Evolutionary conservation across 768 basidiomycete genomes (phyloP).

Genomic region (Kwoniella sp.): DNA sequence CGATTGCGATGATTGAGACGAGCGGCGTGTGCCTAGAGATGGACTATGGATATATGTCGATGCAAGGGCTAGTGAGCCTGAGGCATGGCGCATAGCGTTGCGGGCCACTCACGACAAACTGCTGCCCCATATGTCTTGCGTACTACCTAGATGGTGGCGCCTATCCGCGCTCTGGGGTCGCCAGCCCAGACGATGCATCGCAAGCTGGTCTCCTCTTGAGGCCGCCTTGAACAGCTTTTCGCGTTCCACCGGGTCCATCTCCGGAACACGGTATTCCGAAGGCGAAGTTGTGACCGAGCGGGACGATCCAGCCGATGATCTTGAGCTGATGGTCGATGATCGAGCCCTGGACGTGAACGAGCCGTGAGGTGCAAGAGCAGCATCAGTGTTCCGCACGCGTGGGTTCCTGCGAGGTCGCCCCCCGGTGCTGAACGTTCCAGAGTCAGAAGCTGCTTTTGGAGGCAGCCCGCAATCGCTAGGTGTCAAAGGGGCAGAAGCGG

Average conservation of each 20-base stretch:
- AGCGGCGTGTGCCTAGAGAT: neutral
- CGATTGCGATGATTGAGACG: constrained; percentile 2
- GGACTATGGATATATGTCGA: no score
- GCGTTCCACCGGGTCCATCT: constrained; percentile 8
- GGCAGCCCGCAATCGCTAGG: constrained; percentile 1
- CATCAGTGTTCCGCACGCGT: constrained; percentile 15
- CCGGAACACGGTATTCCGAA: neutral
- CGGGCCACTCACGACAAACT: constrained; percentile 7
- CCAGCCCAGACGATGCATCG: constrained; percentile 22
- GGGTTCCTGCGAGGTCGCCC: constrained; percentile 3
- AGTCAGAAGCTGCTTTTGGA: constrained; percentile 4
- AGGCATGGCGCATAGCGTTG: neutral
- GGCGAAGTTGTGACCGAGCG: neutral
- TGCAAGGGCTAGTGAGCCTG: no score
- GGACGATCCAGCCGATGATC: neutral
- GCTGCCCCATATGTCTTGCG: constrained; percentile 25
- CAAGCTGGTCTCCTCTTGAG: constrained; percentile 27
- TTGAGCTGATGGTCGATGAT: constrained; percentile 2
- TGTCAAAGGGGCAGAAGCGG: neutral
- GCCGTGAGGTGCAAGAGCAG: constrained; percentile 31
- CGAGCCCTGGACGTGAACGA: constrained; percentile 24
- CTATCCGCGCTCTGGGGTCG: neutral
- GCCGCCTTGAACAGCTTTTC: constrained; percentile 15
- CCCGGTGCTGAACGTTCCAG: neutral
- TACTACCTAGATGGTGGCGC: constrained; percentile 14